Base-by-base conservation (phyloP, 805 yeast species). In the Candida pseudofarinosa region DNA sequence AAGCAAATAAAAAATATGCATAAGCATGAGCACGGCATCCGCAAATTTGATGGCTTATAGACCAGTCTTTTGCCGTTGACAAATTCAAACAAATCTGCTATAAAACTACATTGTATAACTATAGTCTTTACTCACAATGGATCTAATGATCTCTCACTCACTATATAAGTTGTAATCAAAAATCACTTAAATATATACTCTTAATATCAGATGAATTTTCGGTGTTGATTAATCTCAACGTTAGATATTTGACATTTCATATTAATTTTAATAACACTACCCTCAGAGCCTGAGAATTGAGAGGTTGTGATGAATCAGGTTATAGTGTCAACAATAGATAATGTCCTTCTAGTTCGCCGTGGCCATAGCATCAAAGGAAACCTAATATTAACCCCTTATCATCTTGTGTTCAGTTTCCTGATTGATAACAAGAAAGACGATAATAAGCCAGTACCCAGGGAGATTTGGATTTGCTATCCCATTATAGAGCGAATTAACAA, bases 381-480 rank as follows among this genome's bases (percentile, higher is more conserved):
- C n/a, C 57, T 70, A n/a, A 46, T 63, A 4, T 53, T 70, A 30
- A 62, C 71, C 3, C 56, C 62, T 2, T 57, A 51, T 45, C 76
- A 70, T 49, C 57, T 69, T 44, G 72, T 70, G 6, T 70, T 70
- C 49, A 60, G 65, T 28, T 70, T 67, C 43, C 28, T 38, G 17
- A 53, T 53, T 17, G 39, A 41, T 19, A 14, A 31, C 4, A 28
- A 40, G 7, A 4, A 20, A 12, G 6, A 19, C 10, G 18, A 10
- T 28, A 17, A 18, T 33, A 39, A 35, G 18, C 34, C 14, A 7
- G 13, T 32, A n/a, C 55, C 69, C 6, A 69, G 80, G 44, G 98
- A 93, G 60, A 77, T 88, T 23, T 93, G 98, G 99, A 75, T 88
- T 23, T 85, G 95, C 45, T 91, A 88, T 61, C 97, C 97, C 1